Percentiles rank a stretch among this genome's conserved stretches.
Evolutionary conservation across 2,329 filamentous ascomycete species (phyloP).

Genomic region (Allantophomopsis lycopodina): DNA sequence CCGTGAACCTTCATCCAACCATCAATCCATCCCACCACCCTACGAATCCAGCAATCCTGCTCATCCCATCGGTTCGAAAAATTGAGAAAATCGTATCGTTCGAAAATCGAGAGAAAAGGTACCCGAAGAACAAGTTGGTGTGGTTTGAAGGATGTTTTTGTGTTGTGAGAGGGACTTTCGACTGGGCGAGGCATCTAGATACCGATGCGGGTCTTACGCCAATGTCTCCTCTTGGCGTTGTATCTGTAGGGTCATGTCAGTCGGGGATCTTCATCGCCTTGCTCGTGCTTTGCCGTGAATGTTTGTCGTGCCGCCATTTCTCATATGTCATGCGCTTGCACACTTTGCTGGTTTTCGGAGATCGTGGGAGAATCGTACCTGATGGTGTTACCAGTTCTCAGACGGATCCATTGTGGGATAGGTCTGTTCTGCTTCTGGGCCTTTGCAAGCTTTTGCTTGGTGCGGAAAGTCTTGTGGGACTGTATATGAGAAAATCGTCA

Average conservation of each 20-base stretch:
- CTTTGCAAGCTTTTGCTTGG: slow-evolving; percentile 99
- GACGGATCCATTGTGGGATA: slow-evolving; percentile 98
- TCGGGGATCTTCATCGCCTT: no score
- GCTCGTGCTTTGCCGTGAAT: no score
- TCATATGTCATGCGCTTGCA: background rate
- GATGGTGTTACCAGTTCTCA: slow-evolving; percentile 98
- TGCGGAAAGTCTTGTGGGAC: slow-evolving; percentile 99
- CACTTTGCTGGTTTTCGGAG: slow-evolving; percentile 4
- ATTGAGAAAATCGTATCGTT: background rate
- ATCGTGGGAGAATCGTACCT: slow-evolving; percentile 44
- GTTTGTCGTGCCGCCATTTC: no score
- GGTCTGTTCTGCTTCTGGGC: slow-evolving; percentile 99
- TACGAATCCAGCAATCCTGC: background rate
- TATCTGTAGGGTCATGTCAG: slow-evolving; percentile 49
- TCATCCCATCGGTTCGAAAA: background rate
- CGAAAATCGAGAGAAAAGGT: background rate
- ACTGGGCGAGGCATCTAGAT: slow-evolving; percentile 60
- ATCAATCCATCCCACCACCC: background rate
- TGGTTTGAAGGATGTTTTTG: no score
- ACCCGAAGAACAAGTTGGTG: no score
- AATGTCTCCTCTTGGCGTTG: slow-evolving; percentile 99
- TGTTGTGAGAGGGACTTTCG: no score
- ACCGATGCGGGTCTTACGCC: slow-evolving; percentile 99
- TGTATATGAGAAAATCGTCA: slow-evolving; percentile 24
- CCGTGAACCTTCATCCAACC: background rate